These are phyloP conservation scores for Porcisia deanei DNA, from an alignment of 208 protist genomes.

Conservation along the genomic window DNA sequence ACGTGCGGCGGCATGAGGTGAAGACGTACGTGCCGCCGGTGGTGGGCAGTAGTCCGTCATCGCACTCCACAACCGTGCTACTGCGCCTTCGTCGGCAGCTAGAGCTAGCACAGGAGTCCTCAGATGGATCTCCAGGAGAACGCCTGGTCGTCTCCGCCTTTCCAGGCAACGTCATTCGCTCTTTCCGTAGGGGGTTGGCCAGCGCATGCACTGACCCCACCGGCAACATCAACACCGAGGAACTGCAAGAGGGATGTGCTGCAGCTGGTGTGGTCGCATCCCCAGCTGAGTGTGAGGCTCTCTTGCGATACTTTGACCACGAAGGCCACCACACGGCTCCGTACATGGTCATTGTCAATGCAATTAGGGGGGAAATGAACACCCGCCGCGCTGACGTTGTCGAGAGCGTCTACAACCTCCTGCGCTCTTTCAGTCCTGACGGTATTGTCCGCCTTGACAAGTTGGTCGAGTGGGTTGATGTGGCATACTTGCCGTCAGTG, in stretches of 20 bases:
- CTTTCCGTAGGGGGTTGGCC: slow-evolving; percentile 48
- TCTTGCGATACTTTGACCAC: slow-evolving; percentile 73
- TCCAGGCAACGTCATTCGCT: slow-evolving; percentile 74
- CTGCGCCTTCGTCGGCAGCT: slow-evolving; percentile 71
- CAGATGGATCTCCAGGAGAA: background rate
- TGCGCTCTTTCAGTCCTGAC: slow-evolving; percentile 56
- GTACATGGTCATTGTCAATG: slow-evolving; percentile 50
- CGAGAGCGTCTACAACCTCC: slow-evolving; percentile 63
- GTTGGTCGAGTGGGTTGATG: slow-evolving; percentile 72
- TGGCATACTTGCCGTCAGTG: slow-evolving; percentile 51
- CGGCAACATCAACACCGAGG: slow-evolving; percentile 60
- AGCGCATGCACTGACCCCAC: slow-evolving; percentile 27
- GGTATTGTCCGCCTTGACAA: slow-evolving; percentile 38
- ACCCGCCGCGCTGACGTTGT: slow-evolving; percentile 66
- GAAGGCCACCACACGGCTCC: slow-evolving; percentile 41
- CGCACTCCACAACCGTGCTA: slow-evolving; percentile 67
- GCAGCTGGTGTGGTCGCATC: slow-evolving; percentile 38
- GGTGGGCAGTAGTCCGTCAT: slow-evolving; percentile 48
- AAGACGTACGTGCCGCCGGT: slow-evolving; percentile 51
- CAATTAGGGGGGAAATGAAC: slow-evolving; percentile 70
- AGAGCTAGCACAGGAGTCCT: slow-evolving; percentile 37
- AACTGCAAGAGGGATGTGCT: slow-evolving; percentile 64
- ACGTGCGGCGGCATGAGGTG: slow-evolving; percentile 29
- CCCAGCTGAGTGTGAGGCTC: slow-evolving; percentile 63
- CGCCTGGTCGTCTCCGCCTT: slow-evolving; percentile 37